Evolutionary conservation across 345 rosid species (phyloP), one percentile per base, ranked within the genome.

Genomic region (Adansonia digitata): DNA sequence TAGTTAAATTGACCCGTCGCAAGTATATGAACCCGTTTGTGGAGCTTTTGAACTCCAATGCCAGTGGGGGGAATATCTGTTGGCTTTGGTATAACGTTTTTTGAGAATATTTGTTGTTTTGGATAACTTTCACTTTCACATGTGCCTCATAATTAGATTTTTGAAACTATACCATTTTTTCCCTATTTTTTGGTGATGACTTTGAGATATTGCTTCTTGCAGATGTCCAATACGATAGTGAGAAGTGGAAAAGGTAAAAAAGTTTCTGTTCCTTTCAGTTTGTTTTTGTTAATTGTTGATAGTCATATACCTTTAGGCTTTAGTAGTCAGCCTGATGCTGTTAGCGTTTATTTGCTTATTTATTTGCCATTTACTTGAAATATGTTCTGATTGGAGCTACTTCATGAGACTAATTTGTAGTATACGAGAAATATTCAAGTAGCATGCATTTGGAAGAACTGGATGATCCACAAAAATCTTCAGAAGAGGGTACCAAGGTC

Each of bases 201-300:
- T 45, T 55, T 42, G 48, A 66, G 63, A 15, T 24, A 27, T 56
- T 69, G 15, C 70, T 48, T 69, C 57, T 69, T 55, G 76, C 91
- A 94, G 97, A 81, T 88, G 79, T 83, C 97, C 7, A 86, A 85
- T 81, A 82, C 80, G 77, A 89, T 92, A 74, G 73, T 85, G 67
- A 89, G 84, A 85, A 81, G 86, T 74, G 80, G 86, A 77, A 87
- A 87, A 75, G 90, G 98, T 92, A 82, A 60, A 82, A 66, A 64
- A 18, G 70, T 46, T 24, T 73, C 46, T 57, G 18, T 56, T 69
- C 1, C 14, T 70, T 75, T 20, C 17, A 11, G 5, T 40, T 55
- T 46, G n/a, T 31, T 62, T n/a, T 48, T 46, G 35, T 17, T 9
- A n/a, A 2, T 45, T 62, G n/a, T 5, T 40, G 27, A 65, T 43